phyloP scores from a whole-genome alignment of 768 basidiomycete species.

The Pulveroboletus sp. region DNA sequence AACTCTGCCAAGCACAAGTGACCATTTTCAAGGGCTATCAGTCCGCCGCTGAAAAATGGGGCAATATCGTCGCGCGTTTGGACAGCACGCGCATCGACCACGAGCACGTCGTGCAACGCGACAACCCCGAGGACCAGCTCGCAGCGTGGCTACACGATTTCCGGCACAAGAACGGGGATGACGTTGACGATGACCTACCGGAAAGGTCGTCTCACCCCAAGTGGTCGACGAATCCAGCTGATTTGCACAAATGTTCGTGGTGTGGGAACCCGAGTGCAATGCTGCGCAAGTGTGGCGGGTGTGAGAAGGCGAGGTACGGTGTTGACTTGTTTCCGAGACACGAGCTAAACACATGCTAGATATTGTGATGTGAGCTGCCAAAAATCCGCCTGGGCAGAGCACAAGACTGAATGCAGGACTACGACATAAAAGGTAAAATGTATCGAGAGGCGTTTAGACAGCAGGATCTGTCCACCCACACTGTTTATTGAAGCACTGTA shows the following conservation, averaged over 20 bases:
- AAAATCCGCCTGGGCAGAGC: constrained; percentile 38
- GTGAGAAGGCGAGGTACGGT: constrained; percentile 36
- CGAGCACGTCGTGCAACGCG: constrained; percentile 30
- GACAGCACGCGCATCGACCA: constrained; percentile 31
- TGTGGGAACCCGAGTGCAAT: constrained; percentile 59
- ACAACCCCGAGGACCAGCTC: constrained; percentile 54
- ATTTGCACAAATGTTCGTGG: constrained; percentile 60
- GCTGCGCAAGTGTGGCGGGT: constrained; percentile 47
- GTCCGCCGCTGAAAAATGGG: constrained; percentile 46
- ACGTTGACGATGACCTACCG: constrained; percentile 29
- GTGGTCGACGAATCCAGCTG: constrained; percentile 47
- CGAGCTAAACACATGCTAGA: constrained; percentile 19
- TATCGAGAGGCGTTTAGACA: neutral
- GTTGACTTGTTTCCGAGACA: neutral
- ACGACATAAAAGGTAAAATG: neutral
- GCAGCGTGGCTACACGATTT: constrained; percentile 55
- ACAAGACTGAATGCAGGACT: constrained; percentile 28
- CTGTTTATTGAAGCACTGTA: neutral
- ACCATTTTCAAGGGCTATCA: constrained; percentile 48
- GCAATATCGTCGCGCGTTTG: constrained; percentile 37
- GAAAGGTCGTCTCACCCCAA: constrained; percentile 39
- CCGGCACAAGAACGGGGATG: constrained; percentile 39
- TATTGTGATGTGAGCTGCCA: constrained; percentile 44
- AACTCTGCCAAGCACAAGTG: constrained; percentile 50
- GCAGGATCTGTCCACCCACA: constrained; percentile 1